Conservation (phyloP, 495 filamentous ascomycete genomes). For the Cairneyella variabilis region DNA sequence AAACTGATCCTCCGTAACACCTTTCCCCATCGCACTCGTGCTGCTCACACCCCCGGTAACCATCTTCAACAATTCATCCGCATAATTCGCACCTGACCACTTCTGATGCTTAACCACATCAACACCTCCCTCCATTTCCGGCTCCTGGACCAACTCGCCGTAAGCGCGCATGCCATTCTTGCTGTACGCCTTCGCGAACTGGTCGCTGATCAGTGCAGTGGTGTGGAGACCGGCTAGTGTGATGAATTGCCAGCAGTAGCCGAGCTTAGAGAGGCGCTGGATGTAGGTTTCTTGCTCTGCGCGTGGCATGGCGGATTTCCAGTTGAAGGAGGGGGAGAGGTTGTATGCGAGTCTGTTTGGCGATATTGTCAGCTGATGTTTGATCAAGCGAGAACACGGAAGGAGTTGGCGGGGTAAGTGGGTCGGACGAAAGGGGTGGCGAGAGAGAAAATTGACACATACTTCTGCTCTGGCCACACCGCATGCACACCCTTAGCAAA, state of each 20-base stretch:
- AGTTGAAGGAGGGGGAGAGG: constrained; percentile 98
- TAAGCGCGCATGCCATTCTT: constrained; percentile 92
- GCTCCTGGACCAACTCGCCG: constrained; percentile 94
- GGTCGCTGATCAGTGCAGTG: constrained; percentile 83
- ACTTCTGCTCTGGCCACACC: constrained; percentile 96
- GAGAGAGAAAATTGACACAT: constrained; percentile 29
- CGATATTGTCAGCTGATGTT: constrained; percentile 18
- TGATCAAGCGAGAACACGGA: background rate
- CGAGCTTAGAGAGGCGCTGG: constrained; percentile 75
- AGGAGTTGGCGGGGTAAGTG: too few relatives aligned
- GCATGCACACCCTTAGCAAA: constrained; percentile 94
- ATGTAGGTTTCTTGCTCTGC: constrained; percentile 98
- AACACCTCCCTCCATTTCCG: constrained; percentile 84
- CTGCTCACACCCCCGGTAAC: constrained; percentile 88
- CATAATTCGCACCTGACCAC: constrained; percentile 92
- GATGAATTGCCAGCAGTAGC: constrained; percentile 99
- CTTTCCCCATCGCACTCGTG: constrained; percentile 94
- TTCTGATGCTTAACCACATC: constrained; percentile 99
- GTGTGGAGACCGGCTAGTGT: constrained; percentile 97
- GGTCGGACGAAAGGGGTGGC: background rate
- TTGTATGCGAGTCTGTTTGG: constrained; percentile 77
- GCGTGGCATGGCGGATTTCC: constrained; percentile 94
- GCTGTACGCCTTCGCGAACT: constrained; percentile 80
- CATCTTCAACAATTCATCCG: constrained; percentile 95
- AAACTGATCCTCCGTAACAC: constrained; percentile 98